Base-by-base conservation (phyloP, 139 green algal genomes). In the Chlamydomonas schloesseri region DNA sequence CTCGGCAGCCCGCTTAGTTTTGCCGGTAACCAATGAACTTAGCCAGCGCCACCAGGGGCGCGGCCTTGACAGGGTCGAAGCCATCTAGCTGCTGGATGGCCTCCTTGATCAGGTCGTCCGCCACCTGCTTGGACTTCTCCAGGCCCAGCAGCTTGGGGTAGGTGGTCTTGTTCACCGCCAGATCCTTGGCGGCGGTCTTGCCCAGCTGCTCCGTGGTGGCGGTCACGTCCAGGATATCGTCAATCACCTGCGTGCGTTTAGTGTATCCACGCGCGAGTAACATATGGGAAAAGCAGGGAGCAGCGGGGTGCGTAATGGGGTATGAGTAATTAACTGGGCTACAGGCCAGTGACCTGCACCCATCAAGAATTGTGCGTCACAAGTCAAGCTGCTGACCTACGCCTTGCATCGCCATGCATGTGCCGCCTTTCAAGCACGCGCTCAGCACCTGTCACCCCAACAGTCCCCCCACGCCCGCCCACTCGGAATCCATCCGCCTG, bases 211-310 rank as follows among this genome's bases (percentile, higher is more conserved):
- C 97, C 29, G 95, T 98, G 8, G 95, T 96, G 58, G 93, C 87
- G 23, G 97, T 99, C 68, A 99, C 96, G 90, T 99, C 98, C 83
- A 99, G 92, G 87, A 99, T 99, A 92, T 99, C 98, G 88, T 99
- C 98, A 60, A 99, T 92, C 13, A 99, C 96, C 94, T 98, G 92
- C 18, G n/a, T 18, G 24, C n/a, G n/a, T n/a, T n/a, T n/a, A n/a
- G n/a, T n/a, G n/a, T n/a, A n/a, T n/a, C n/a, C n/a, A n/a, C n/a
- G n/a, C n/a, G n/a, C n/a, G n/a, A n/a, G n/a, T n/a, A n/a, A n/a
- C n/a, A n/a, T n/a, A n/a, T n/a, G n/a, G n/a, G n/a, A n/a, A n/a
- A n/a, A n/a, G n/a, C n/a, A n/a, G n/a, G n/a, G n/a, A n/a, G n/a
- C n/a, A n/a, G n/a, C n/a, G n/a, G n/a, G n/a, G n/a, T n/a, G n/a